Conservation (phyloP, 306 rosid genomes). For the Dicorynia guianensis region DNA sequence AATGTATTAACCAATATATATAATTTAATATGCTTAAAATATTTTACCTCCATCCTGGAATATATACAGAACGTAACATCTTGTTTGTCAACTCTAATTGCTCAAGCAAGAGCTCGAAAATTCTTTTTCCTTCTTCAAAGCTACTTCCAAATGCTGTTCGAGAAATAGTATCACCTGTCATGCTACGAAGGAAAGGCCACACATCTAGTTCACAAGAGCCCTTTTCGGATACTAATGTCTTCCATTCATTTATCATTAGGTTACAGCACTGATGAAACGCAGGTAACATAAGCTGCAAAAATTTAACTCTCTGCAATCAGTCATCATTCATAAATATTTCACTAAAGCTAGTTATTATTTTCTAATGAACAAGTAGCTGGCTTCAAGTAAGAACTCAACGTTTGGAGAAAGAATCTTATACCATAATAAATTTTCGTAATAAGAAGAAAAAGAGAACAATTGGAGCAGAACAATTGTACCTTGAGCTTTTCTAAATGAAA, state of each 20-base stretch:
- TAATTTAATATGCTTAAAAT: too few species aligned
- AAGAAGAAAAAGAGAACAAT: too few species aligned
- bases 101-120: conserved; percentile 46
- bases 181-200: conserved; percentile 31
- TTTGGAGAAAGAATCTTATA: not conserved
- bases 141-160: conserved; percentile 60
- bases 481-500: conserved; percentile 49
- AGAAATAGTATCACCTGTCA: conserved; percentile 49
- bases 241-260: conserved; percentile 37
- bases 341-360: not conserved
- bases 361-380: too few species aligned
- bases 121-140: conserved; percentile 45
- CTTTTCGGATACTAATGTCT: conserved; percentile 7
- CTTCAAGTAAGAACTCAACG: too few species aligned
- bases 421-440: too few species aligned
- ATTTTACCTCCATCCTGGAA: conserved; percentile 50
- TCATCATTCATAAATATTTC: too few species aligned
- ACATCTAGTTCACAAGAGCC: conserved; percentile 31
- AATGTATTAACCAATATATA: too few species aligned
- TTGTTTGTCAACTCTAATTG: not conserved
- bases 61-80: not conserved
- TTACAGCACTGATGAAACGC: conserved; percentile 30
- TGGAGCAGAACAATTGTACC: not conserved
- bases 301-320: too few species aligned
- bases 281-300: conserved; percentile 36